Base-by-base conservation (phyloP, 2,329 filamentous ascomycete genomes). In the Claviceps pusilla region DNA sequence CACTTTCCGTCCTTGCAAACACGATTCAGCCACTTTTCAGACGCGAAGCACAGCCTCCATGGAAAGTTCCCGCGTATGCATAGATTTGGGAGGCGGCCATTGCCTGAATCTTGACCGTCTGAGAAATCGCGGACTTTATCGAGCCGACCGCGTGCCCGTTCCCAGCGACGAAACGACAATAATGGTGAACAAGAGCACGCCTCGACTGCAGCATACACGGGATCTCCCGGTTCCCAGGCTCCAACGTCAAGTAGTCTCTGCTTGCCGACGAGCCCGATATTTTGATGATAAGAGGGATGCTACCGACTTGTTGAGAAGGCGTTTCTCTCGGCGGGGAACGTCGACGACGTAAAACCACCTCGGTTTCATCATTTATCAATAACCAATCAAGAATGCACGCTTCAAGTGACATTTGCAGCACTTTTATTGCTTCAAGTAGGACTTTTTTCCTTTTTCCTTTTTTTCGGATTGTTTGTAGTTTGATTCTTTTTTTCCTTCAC, bases 401-500 rank as follows among this genome's bases (percentile, higher is more conserved):
- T 3, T 51, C 43, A 6, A n/a, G 50, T 24, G 37, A 43, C 19
- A 43, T 52, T n/a, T 33, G 10, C 31, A 31, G 24, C 51, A 53
- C 24, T 46, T 48, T 19, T 7, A 53, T 31, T 41, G 11, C 33
- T 31, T 48, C 24, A 24, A 33, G 19, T 24, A 42, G 51, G 43
- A 39, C 31, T 19, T 35, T 3, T 0, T 12, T 28, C 29, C 7
- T 29, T 46, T 48, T 33, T n/a, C 5, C 7, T 43, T 19, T n/a
- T 51, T 12, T 37, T 19, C 19, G 19, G 19, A 1, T 19, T 19
- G 19, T 19, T 19, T 19, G 19, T 19, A 19, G 19, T 19, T 19
- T 19, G 19, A 19, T 19, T 19, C 19, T 19, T 19, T 19, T 19
- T 19, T 19, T 19, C 19, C 3, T 6, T 60, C 63, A 95, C 68